A percentile compares a stretch with the other conserved stretches of the same genome.
phyloP scores from a whole-genome alignment of 441 rosid species.

The Erysimum cheiri region DNA sequence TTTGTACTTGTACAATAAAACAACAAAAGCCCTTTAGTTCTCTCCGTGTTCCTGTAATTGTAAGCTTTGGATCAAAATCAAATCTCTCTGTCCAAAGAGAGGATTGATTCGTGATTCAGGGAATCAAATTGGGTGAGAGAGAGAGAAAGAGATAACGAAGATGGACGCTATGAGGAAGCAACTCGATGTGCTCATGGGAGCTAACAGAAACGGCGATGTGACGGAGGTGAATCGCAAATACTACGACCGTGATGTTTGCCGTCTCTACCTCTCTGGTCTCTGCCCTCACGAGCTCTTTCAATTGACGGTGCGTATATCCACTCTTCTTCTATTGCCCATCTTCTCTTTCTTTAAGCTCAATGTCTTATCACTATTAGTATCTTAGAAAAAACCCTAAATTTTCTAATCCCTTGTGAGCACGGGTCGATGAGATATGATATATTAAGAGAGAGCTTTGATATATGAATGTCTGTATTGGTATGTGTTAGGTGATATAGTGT shows the following conservation, averaged over 20 bases:
- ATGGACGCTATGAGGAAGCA: constrained; percentile 99
- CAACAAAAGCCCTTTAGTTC: constrained; percentile 6
- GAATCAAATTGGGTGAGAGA: background rate
- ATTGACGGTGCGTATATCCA: constrained; percentile 60
- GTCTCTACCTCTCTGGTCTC: constrained; percentile 91
- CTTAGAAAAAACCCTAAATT: constrained; percentile 15
- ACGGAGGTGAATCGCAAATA: constrained; percentile 94
- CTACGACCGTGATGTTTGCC: constrained; percentile 99
- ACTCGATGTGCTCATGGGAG: constrained; percentile 99
- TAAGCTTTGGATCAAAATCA: constrained; percentile 14
- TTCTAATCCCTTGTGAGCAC: background rate
- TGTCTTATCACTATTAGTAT: constrained; percentile 8
- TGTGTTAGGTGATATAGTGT: background rate
- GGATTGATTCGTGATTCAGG: constrained; percentile 15
- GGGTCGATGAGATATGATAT: background rate
- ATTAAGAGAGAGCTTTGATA: background rate
- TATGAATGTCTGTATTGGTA: background rate
- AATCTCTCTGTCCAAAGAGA: constrained; percentile 32
- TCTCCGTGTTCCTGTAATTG: background rate
- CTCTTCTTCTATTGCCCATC: constrained; percentile 7
- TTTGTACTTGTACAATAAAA: background rate
- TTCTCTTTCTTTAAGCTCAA: background rate
- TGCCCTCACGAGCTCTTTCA: constrained; percentile 99
- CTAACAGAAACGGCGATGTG: constrained; percentile 97
- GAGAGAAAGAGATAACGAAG: constrained; percentile 19